These are phyloP conservation scores for Articulospora tetracladia DNA, from an alignment of 495 filamentous ascomycete species.

Conservation along the genomic window DNA sequence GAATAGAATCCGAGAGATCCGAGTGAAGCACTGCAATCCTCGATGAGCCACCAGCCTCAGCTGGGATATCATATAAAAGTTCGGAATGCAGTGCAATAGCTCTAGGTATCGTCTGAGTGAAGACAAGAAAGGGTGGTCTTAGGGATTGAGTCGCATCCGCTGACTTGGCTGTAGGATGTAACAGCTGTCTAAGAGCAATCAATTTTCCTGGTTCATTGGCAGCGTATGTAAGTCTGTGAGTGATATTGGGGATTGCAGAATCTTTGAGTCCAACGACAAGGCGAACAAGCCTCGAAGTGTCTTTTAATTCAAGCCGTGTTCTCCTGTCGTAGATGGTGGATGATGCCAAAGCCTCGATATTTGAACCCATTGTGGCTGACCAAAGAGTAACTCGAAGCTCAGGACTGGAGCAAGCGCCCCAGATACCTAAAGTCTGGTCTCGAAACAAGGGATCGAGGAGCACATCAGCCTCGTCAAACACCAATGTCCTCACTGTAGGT, in stretches of 20 bases:
- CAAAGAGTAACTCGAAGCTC: conserved; percentile 73
- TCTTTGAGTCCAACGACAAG: conserved; percentile 94
- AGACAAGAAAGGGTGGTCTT: conserved; percentile 85
- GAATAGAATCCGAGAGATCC: conserved; percentile 69
- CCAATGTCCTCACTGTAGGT: conserved; percentile 62
- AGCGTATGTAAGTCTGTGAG: conserved; percentile 84
- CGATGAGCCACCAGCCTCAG: conserved; percentile 77
- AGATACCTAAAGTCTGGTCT: conserved; percentile 84
- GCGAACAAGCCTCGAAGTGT: conserved; percentile 59
- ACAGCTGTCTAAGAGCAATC: conserved; percentile 82
- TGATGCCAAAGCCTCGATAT: conserved; percentile 72
- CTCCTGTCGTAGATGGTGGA: conserved; percentile 54
- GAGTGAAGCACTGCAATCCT: conserved; percentile 91
- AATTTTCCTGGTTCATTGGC: conserved; percentile 93
- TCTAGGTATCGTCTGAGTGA: conserved; percentile 90
- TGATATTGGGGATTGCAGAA: conserved; percentile 85
- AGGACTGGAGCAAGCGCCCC: conserved; percentile 67
- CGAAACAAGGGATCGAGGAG: conserved; percentile 88
- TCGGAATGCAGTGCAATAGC: conserved; percentile 84
- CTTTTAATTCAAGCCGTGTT: conserved; percentile 24
- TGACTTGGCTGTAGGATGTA: conserved; percentile 68
- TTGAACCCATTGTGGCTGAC: conserved; percentile 96
- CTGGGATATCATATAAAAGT: conserved; percentile 89
- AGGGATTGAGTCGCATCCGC: conserved; percentile 50
- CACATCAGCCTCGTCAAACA: conserved; percentile 94